phyloP scores from a whole-genome alignment of 176 grass and related monocot species.

The Zoysia japonica region DNA sequence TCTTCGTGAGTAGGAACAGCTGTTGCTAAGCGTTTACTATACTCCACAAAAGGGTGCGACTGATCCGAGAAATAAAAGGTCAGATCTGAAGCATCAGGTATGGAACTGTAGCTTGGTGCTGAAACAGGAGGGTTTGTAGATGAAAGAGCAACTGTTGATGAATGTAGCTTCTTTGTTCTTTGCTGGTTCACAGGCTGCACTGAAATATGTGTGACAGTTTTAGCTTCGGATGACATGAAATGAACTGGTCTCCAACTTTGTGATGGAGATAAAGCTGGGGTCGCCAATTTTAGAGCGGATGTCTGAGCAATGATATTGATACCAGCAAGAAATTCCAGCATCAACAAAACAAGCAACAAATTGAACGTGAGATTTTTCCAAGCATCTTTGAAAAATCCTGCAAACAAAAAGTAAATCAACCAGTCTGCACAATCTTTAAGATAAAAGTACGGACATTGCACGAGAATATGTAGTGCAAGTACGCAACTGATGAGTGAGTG shows the following conservation, averaged over 20 bases:
- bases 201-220: constrained; percentile 43
- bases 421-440: constrained; percentile 21
- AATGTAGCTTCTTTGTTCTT: constrained; percentile 44
- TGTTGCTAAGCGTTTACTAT: constrained; percentile 34
- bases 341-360: constrained; percentile 42
- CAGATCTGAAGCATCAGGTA: constrained; percentile 28
- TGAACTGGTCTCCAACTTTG: constrained; percentile 52
- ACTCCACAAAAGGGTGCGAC: constrained; percentile 35
- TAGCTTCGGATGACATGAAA: constrained; percentile 32
- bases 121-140: constrained; percentile 41
- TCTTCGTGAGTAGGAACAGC: constrained; percentile 47
- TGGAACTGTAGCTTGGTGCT: constrained; percentile 45
- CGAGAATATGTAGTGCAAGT: background rate
- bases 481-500: background rate
- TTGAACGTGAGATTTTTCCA: constrained; percentile 28
- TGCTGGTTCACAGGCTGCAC: constrained; percentile 3
- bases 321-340: constrained; percentile 42
- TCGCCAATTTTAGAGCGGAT: constrained; percentile 42
- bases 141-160: constrained; percentile 40
- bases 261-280: constrained; percentile 50
- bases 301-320: constrained; percentile 39
- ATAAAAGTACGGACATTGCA: background rate
- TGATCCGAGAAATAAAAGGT: constrained; percentile 44
- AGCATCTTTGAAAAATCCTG: constrained; percentile 47
- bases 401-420: constrained; percentile 35